These are phyloP conservation scores for Annulohypoxylon bovei DNA, from an alignment of 495 filamentous ascomycete species.

Conservation along the genomic window DNA sequence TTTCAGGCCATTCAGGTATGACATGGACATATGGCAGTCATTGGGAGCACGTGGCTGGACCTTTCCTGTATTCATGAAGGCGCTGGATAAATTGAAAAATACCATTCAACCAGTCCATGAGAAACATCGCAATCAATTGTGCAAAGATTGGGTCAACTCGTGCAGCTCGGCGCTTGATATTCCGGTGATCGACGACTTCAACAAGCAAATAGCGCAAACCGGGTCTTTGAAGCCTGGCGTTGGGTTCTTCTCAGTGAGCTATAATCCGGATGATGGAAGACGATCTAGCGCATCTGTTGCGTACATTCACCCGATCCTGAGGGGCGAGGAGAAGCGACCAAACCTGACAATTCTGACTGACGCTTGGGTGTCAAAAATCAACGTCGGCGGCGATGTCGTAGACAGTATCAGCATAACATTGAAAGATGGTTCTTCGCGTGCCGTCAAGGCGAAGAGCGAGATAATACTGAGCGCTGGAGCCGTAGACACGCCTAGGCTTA, in stretches of 20 bases:
- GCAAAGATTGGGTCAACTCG: constrained; percentile 82
- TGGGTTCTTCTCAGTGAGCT: constrained; percentile 85
- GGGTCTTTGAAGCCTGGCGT: constrained; percentile 76
- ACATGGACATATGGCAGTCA: constrained; percentile 75
- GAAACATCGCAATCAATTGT: constrained; percentile 82
- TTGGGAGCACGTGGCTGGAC: constrained; percentile 78
- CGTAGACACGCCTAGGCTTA: constrained; percentile 77
- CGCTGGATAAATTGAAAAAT: constrained; percentile 79
- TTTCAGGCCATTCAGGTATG: constrained; percentile 84
- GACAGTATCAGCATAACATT: constrained; percentile 73
- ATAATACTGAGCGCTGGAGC: constrained; percentile 82
- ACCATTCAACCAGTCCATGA: constrained; percentile 81
- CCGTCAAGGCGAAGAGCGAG: constrained; percentile 70
- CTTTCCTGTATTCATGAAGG: constrained; percentile 78
- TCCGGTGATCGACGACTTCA: constrained; percentile 82
- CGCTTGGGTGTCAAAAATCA: constrained; percentile 80
- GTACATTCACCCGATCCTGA: constrained; percentile 86
- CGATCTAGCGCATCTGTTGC: constrained; percentile 84
- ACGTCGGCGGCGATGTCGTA: constrained; percentile 69
- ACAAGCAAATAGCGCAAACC: constrained; percentile 73
- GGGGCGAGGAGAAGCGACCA: constrained; percentile 75
- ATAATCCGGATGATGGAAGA: constrained; percentile 81
- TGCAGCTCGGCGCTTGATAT: constrained; percentile 78
- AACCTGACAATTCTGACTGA: constrained; percentile 84
- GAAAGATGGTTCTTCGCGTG: constrained; percentile 69